Conservation (phyloP, 768 basidiomycete species). For the Suillus discolor region DNA sequence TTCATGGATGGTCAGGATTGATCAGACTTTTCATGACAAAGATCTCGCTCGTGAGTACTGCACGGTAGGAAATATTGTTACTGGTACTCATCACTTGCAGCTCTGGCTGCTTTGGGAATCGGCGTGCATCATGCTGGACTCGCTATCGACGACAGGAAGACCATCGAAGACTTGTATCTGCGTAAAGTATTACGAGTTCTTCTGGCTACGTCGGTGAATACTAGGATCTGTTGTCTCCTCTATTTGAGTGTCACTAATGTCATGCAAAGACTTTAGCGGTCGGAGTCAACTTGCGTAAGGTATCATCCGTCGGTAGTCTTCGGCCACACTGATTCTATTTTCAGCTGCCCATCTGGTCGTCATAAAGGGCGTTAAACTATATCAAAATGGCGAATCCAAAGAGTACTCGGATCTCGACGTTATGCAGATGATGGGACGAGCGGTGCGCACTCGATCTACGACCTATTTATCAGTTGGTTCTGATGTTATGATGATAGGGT, state of each 20-base stretch:
- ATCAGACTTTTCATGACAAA: constrained; percentile 65
- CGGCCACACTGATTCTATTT: constrained; percentile 4
- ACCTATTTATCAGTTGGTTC: constrained; percentile 1
- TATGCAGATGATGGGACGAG: constrained; percentile 96
- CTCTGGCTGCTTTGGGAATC: constrained; percentile 71
- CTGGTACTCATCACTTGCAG: constrained; percentile 34
- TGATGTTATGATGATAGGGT: constrained; percentile 48
- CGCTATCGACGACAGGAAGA: constrained; percentile 66
- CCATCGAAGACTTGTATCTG: constrained; percentile 74
- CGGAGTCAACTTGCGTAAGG: constrained; percentile 91
- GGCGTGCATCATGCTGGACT: constrained; percentile 94
- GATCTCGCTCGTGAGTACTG: constrained; percentile 52
- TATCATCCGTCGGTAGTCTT: neutral
- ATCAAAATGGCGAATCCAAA: constrained; percentile 62
- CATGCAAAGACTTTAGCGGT: constrained; percentile 82
- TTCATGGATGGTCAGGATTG: constrained; percentile 43
- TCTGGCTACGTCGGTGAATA: constrained; percentile 79
- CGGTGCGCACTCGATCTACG: constrained; percentile 47
- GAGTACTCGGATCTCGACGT: constrained; percentile 94
- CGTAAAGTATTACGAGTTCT: constrained; percentile 66
- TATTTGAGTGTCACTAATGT: constrained; percentile 10
- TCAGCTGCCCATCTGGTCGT: constrained; percentile 91
- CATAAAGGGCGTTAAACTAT: constrained; percentile 87
- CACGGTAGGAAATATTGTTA: constrained; percentile 18
- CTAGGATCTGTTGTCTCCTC: neutral